These are phyloP conservation scores for Ailanthus altissimus DNA, from an alignment of 345 rosid genomes.

Conservation along the genomic window DNA sequence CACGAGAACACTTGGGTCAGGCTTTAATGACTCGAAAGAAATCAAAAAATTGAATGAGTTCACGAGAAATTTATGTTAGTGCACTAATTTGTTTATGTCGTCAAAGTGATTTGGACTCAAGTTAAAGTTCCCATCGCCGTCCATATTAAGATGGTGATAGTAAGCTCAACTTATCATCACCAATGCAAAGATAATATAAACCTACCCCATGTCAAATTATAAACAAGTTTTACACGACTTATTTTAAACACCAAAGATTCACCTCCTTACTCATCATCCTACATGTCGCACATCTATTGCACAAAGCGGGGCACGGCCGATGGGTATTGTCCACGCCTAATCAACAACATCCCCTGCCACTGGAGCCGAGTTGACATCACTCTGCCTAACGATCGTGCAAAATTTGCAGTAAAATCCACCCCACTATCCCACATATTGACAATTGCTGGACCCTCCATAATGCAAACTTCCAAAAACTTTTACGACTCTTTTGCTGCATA, in stretches of 20 bases:
- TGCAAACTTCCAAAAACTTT: background rate
- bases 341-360: background rate
- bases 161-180: constrained; percentile 7
- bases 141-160: background rate
- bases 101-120: no score
- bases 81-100: no score
- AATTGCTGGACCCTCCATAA: background rate
- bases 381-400: background rate
- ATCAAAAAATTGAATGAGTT: no score
- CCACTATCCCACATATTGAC: background rate
- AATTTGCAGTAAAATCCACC: background rate
- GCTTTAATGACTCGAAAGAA: no score
- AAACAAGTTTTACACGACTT: background rate
- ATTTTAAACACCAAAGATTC: background rate
- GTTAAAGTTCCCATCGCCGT: background rate
- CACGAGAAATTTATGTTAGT: no score
- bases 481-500: background rate
- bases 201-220: no score
- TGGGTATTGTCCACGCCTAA: background rate
- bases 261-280: background rate
- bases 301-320: background rate
- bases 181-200: background rate
- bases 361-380: background rate
- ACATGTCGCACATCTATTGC: background rate
- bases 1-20: no score